phyloP scores from a whole-genome alignment of 2,329 filamentous ascomycete genomes.

The Sporothrix variecibatus region DNA sequence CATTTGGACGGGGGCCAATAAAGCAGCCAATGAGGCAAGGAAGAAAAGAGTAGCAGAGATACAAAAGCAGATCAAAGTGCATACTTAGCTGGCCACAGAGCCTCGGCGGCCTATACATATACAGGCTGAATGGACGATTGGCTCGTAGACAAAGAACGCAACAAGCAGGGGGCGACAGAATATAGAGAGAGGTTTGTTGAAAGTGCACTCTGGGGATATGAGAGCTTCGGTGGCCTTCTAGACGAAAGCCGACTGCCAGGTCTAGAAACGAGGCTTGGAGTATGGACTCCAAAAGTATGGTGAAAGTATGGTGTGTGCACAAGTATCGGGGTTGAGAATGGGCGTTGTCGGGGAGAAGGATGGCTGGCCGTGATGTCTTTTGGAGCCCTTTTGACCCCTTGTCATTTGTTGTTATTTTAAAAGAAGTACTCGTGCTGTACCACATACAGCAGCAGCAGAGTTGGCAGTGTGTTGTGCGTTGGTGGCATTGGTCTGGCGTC shows the following conservation, averaged over 20 bases:
- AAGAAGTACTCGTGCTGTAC: neutral
- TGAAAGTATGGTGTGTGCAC: neutral
- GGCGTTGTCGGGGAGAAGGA: neutral
- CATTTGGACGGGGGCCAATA: slow-evolving; percentile 6
- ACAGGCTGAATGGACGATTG: slow-evolving; percentile 13
- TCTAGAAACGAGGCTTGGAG: neutral
- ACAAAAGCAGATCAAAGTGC: neutral
- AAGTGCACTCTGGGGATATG: neutral
- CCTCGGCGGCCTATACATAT: slow-evolving; percentile 6
- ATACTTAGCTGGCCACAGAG: slow-evolving; percentile 17
- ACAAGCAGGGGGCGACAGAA: neutral
- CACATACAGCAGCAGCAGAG: neutral
- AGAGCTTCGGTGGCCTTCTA: neutral
- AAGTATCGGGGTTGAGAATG: neutral
- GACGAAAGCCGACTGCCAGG: neutral
- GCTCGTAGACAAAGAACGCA: neutral
- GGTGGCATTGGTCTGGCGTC: neutral
- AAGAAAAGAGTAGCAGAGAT: neutral
- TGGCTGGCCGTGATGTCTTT: neutral
- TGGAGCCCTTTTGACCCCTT: neutral
- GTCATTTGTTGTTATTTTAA: neutral
- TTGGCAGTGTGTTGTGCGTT: neutral
- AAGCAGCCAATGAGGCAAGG: neutral
- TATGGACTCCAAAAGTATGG: neutral
- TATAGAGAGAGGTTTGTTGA: neutral